These are phyloP conservation scores for Pseudogymnoascus verrucosus DNA, from an alignment of 2,329 filamentous ascomycete genomes.

Conservation along the genomic window DNA sequence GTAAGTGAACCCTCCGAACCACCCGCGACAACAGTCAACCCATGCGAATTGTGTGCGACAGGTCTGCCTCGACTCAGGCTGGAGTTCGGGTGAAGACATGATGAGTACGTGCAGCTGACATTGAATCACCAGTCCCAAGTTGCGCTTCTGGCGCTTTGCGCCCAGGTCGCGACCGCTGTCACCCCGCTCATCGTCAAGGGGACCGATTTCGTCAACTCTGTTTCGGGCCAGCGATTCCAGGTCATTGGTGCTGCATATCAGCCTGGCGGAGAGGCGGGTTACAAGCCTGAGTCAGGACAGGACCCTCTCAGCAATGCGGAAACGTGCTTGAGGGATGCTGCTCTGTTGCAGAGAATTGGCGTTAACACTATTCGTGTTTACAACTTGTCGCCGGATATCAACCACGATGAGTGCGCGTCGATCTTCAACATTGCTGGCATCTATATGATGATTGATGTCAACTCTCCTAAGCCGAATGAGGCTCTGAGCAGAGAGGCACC, in stretches of 20 bases:
- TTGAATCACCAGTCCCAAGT: neutral
- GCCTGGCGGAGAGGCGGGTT: constrained; percentile 56
- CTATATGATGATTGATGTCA: constrained; percentile 63
- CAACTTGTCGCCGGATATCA: constrained; percentile 56
- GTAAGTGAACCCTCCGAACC: neutral
- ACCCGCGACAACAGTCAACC: neutral
- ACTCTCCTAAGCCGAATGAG: constrained; percentile 54
- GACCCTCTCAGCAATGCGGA: constrained; percentile 54
- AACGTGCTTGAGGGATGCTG: constrained; percentile 55
- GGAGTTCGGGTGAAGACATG: neutral
- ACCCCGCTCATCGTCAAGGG: constrained; percentile 48
- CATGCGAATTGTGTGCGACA: neutral
- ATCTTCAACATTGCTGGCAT: constrained; percentile 63
- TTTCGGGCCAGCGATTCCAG: constrained; percentile 53
- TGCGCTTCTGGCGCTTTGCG: constrained; percentile 23
- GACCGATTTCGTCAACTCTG: constrained; percentile 51
- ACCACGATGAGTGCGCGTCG: constrained; percentile 59
- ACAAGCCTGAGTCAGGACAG: constrained; percentile 43
- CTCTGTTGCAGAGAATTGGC: constrained; percentile 56
- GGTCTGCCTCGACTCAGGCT: neutral
- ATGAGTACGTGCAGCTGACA: neutral
- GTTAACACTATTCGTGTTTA: constrained; percentile 64
- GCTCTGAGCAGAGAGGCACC: constrained; percentile 47
- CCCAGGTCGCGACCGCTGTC: constrained; percentile 44
- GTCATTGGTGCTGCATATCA: constrained; percentile 63